These are phyloP conservation scores for Silene conica DNA, from an alignment of 148 eudicot species.

Conservation along the genomic window DNA sequence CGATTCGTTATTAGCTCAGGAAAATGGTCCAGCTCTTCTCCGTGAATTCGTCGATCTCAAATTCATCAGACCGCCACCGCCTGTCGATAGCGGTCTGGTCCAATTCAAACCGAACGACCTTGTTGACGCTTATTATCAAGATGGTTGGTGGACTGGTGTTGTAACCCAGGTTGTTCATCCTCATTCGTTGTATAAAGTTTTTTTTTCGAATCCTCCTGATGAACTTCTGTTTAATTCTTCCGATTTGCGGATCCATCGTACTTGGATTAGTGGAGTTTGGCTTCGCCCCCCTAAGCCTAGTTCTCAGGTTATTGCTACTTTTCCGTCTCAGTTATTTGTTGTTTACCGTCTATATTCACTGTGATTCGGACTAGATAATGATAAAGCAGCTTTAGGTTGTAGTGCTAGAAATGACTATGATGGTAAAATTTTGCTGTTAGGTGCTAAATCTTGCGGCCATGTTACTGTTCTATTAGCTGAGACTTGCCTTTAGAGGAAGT, in stretches of 20 bases:
- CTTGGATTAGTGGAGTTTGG: slow-evolving; percentile 34
- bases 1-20: slow-evolving; percentile 19
- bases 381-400: too few species aligned
- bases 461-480: too few species aligned
- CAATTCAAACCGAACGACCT: slow-evolving; percentile 25
- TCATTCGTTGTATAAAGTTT: slow-evolving; percentile 2
- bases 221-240: slow-evolving; percentile 19
- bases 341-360: too few species aligned
- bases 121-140: slow-evolving; percentile 33
- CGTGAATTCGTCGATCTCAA: slow-evolving; percentile 18
- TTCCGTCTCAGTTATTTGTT: too few species aligned
- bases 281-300: slow-evolving; percentile 14
- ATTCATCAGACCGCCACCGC: slow-evolving; percentile 25
- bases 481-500: too few species aligned
- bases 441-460: too few species aligned
- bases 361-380: too few species aligned
- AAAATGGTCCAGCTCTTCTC: slow-evolving; percentile 22
- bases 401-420: too few species aligned
- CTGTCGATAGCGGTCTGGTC: slow-evolving; percentile 1
- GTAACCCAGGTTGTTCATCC: slow-evolving; percentile 8
- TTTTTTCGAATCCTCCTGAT: slow-evolving; percentile 24
- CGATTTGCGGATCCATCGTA: slow-evolving; percentile 23
- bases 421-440: too few species aligned
- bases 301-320: not conserved
- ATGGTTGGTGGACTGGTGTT: slow-evolving; percentile 38